These are phyloP conservation scores for Carex arenaria DNA, from an alignment of 202 grass and related monocot genomes.

Conservation along the genomic window DNA sequence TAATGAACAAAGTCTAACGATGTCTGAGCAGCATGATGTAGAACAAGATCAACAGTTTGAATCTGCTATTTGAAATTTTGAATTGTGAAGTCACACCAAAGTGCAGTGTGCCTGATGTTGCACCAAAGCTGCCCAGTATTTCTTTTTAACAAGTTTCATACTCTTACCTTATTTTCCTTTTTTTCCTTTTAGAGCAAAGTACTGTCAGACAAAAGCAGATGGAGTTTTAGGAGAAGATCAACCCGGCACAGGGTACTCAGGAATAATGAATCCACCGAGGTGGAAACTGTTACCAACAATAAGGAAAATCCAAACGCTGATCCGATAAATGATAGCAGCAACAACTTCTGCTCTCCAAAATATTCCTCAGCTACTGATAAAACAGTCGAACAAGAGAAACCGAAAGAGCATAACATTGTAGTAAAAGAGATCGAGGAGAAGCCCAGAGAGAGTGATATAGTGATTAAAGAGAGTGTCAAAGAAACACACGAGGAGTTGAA, in stretches of 20 bases:
- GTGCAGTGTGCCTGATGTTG: not conserved
- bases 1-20: not conserved
- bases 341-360: slow-evolving; percentile 50
- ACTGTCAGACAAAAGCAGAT: slow-evolving; percentile 85
- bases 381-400: slow-evolving; percentile 36
- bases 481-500: slow-evolving; percentile 35
- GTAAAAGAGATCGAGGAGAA: slow-evolving; percentile 22
- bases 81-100: slow-evolving; percentile 9
- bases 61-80: slow-evolving; percentile 12
- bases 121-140: not conserved
- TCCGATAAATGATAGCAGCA: slow-evolving; percentile 24
- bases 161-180: not conserved
- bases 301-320: slow-evolving; percentile 73
- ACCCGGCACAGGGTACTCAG: slow-evolving; percentile 84
- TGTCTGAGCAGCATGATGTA: not conserved
- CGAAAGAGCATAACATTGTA: slow-evolving; percentile 35
- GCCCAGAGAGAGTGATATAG: slow-evolving; percentile 17
- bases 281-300: slow-evolving; percentile 58
- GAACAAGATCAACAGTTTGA: slow-evolving; percentile 11
- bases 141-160: slow-evolving; percentile 16
- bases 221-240: slow-evolving; percentile 97
- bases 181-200: slow-evolving; percentile 54
- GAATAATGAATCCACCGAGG: slow-evolving; percentile 69
- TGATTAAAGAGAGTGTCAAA: slow-evolving; percentile 39
- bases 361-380: slow-evolving; percentile 71